Base-by-base conservation (phyloP, 169 alveolate genomes). In the Plasmodium billcollinsi region DNA sequence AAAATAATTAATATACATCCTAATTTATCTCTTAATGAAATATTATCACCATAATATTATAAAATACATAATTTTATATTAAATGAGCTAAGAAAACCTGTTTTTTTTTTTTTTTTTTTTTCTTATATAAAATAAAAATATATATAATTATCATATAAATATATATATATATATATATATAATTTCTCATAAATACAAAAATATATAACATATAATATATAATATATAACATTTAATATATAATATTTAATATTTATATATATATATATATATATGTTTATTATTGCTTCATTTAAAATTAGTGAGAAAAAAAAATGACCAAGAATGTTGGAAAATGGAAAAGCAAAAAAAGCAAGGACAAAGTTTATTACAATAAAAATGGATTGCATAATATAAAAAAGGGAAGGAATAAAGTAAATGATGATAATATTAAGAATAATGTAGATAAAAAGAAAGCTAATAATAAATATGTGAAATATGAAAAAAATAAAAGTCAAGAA, bases 361-460 rank as follows among this genome's bases (percentile, higher is more conserved):
- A 73, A 24, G 29, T 24, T 14, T 59, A 21, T 24, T 43, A 39
- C 24, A 21, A 11, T 39, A 29, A 49, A 33, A 73, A 58, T 52
- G 86, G 54, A 11, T 45, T 15, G 56, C 4, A 18, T 24, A 56
- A 12, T 43, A 56, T 6, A 63, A 47, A 63, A 49, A 58, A 62
- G 45, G 39, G 15, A 56, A 33, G n/a, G 8, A 12, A 21, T 21
- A 52, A 73, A 54, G 59, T 5, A 5, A 39, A 39, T 39, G 47
- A 45, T 54, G 47, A 24, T 63, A 26, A 73, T 6, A 47, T 24
- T 5, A 43, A 45, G 52, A 15, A 72, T n/a, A 24, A 50, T 59
- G 11, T 14, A 26, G 73, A 83, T 56, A 71, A 52, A 29, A 59
- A 83, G 29, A 47, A 83, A 58, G 71, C 58, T 83, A 69, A 56